Evolutionary conservation across 345 rosid genomes (phyloP).

Genomic region (Xanthoceras sorbifolium): DNA sequence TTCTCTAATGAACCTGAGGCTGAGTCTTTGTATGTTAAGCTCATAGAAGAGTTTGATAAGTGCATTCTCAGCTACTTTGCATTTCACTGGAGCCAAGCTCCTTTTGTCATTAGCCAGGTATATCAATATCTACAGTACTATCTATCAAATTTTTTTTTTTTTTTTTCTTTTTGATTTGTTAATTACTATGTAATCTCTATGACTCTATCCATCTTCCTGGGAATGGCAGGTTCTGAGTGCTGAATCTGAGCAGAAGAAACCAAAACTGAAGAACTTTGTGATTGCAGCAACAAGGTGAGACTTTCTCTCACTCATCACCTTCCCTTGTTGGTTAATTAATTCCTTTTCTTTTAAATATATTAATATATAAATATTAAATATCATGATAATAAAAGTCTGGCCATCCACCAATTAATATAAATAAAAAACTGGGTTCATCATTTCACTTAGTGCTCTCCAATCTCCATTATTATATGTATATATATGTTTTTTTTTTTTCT

Average conservation of each 20-base stretch:
- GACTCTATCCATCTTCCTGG: background rate
- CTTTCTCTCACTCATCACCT: background rate
- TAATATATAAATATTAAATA: too few relatives aligned
- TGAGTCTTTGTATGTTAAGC: conserved; percentile 57
- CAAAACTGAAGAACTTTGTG: conserved; percentile 63
- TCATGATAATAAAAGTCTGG: too few relatives aligned
- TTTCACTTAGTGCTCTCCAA: background rate
- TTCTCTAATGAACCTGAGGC: conserved; percentile 53
- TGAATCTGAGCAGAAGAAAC: conserved; percentile 51
- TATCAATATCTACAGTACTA: background rate
- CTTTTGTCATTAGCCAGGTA: conserved; percentile 64
- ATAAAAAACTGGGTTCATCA: too few relatives aligned
- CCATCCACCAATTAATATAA: background rate
- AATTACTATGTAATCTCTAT: background rate
- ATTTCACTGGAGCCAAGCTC: conserved; percentile 83
- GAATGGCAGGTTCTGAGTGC: conserved; percentile 53
- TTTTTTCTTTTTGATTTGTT: too few relatives aligned
- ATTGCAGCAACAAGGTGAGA: conserved; percentile 91
- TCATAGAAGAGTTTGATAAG: conserved; percentile 75
- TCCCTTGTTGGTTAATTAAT: background rate
- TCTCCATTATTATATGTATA: background rate
- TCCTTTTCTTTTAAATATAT: too few relatives aligned
- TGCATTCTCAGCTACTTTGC: conserved; percentile 83
- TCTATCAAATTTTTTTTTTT: background rate
- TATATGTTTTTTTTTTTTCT: background rate